These are phyloP conservation scores for Shiraia sp. DNA, from an alignment of 2,329 filamentous ascomycete genomes.

Conservation along the genomic window DNA sequence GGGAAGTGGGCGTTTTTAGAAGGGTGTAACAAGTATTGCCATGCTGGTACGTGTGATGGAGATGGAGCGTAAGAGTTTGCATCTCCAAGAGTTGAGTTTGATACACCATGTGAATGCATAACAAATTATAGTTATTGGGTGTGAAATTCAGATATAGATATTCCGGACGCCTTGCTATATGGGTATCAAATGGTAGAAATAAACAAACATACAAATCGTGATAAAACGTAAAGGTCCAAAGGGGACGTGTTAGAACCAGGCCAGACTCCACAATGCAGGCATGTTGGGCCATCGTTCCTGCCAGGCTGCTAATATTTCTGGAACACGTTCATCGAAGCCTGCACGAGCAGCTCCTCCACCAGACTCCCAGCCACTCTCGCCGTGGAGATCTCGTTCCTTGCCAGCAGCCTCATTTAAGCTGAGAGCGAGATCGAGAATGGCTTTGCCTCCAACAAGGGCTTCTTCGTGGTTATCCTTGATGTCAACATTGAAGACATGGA, in stretches of 20 bases:
- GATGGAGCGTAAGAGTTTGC: conserved; percentile 7
- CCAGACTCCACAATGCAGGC: conserved; percentile 90
- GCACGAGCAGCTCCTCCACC: conserved; percentile 62
- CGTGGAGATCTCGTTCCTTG: conserved; percentile 72
- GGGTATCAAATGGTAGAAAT: conserved; percentile 22
- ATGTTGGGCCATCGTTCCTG: conserved; percentile 93
- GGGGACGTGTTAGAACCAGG: conserved; percentile 77
- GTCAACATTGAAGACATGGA: conserved; percentile 98
- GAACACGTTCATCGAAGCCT: conserved; percentile 90
- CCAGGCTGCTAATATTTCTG: conserved; percentile 89
- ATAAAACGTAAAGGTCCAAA: neutral
- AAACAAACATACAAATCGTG: conserved; percentile 7
- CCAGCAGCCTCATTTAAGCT: conserved; percentile 78
- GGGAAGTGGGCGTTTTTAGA: conserved; percentile 6
- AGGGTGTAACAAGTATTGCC: conserved; percentile 21
- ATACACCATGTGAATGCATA: too few species aligned
- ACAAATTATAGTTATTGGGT: too few species aligned
- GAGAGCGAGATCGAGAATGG: conserved; percentile 88
- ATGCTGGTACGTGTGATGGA: conserved; percentile 18
- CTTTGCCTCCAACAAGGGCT: conserved; percentile 84
- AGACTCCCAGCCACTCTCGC: conserved; percentile 68
- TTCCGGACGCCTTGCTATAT: conserved; percentile 20
- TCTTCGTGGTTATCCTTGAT: conserved; percentile 99
- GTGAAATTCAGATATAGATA: too few species aligned
- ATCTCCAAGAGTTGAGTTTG: too few species aligned